Percentiles rank a stretch among this genome's conserved stretches.
These are phyloP conservation scores for Aspergillus ibericus DNA, from an alignment of 2,329 filamentous ascomycete species.

Conservation along the genomic window DNA sequence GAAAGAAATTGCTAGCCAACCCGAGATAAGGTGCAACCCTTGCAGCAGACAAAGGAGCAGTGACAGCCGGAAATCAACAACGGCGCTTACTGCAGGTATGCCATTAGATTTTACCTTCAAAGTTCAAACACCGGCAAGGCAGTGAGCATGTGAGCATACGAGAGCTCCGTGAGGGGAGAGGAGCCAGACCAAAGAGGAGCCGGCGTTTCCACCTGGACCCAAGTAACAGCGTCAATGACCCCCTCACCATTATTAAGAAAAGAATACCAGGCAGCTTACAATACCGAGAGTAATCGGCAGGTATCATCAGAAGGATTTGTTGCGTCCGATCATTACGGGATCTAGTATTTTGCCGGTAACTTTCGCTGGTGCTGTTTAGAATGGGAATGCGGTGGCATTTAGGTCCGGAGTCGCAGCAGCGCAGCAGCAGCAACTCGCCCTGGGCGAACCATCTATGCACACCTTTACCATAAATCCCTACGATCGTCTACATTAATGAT, in stretches of 20 bases:
- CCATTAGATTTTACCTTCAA: background rate
- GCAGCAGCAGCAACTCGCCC: background rate
- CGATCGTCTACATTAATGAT: background rate
- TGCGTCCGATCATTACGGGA: slow-evolving; percentile 1
- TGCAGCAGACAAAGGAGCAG: background rate
- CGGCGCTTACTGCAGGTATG: background rate
- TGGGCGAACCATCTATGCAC: background rate
- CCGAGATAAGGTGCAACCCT: slow-evolving; percentile 9
- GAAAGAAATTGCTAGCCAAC: background rate
- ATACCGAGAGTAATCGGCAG: slow-evolving; percentile 7
- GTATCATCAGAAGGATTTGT: background rate
- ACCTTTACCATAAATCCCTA: slow-evolving; percentile 1
- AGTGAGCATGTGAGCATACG: slow-evolving; percentile 5
- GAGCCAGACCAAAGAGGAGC: slow-evolving; percentile 13
- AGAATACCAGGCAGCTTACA: slow-evolving; percentile 4
- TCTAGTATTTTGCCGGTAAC: slow-evolving; percentile 8
- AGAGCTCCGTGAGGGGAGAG: slow-evolving; percentile 5
- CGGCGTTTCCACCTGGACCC: slow-evolving; percentile 20
- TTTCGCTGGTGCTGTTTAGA: background rate
- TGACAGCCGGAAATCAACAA: background rate
- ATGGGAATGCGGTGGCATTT: slow-evolving; percentile 6
- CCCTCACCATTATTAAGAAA: slow-evolving; percentile 13
- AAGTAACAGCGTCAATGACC: slow-evolving; percentile 11
- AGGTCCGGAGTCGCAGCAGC: background rate
- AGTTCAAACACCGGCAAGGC: background rate